These are phyloP conservation scores for Senecio squalidus DNA, from an alignment of 140 eudicot genomes.

Conservation along the genomic window DNA sequence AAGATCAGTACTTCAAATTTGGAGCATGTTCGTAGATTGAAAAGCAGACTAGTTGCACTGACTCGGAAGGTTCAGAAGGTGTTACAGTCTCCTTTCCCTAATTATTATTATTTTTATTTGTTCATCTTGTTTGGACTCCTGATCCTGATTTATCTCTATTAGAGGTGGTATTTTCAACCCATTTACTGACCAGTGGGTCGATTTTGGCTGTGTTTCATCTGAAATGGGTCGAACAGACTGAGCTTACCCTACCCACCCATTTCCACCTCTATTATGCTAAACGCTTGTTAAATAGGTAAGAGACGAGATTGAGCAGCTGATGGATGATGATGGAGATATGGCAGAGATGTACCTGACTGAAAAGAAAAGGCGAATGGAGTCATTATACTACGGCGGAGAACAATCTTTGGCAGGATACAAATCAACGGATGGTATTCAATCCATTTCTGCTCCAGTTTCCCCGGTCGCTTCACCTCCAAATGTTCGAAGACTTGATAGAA, in stretches of 20 bases:
- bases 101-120: neutral
- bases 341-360: slow-evolving; percentile 96
- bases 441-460: slow-evolving; percentile 79
- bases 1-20: slow-evolving; percentile 81
- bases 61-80: slow-evolving; percentile 96
- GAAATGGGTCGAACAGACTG: neutral
- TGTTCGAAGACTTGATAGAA: slow-evolving; percentile 55
- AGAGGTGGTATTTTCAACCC: neutral
- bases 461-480: slow-evolving; percentile 86
- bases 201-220: neutral
- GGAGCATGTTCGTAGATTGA: slow-evolving; percentile 85
- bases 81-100: neutral
- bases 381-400: slow-evolving; percentile 39
- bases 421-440: slow-evolving; percentile 48
- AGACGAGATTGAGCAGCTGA: slow-evolving; percentile 93
- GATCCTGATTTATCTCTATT: neutral
- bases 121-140: neutral
- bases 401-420: slow-evolving; percentile 55
- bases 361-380: slow-evolving; percentile 16
- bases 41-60: slow-evolving; percentile 89
- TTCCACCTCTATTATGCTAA: slow-evolving; percentile 1
- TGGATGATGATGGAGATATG: slow-evolving; percentile 99
- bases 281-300: slow-evolving; percentile 52
- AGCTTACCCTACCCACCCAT: too few species aligned
- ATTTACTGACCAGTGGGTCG: neutral